Evolutionary conservation across 345 rosid species (phyloP).

Genomic region (Hirschfeldia incana): DNA sequence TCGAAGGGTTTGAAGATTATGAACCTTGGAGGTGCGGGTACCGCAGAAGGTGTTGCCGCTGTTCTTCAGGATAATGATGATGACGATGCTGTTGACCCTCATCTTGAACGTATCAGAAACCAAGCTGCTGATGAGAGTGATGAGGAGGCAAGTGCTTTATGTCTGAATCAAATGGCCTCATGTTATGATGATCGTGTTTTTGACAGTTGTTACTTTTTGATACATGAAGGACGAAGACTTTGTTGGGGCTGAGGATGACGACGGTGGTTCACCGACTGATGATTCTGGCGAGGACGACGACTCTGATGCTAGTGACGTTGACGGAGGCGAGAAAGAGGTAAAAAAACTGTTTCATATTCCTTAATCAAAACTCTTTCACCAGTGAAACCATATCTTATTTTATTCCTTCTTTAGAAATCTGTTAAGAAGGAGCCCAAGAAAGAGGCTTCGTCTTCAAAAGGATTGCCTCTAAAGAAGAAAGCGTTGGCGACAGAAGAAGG

Average conservation of each 20-base stretch:
- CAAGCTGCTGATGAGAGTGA: constrained; percentile 96
- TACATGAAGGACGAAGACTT: constrained; percentile 86
- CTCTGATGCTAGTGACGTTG: constrained; percentile 66
- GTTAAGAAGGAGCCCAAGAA: constrained; percentile 62
- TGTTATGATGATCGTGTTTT: constrained; percentile 6
- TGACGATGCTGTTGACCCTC: constrained; percentile 91
- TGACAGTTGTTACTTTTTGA: not conserved
- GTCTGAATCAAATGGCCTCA: not conserved
- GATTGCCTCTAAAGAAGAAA: constrained; percentile 64
- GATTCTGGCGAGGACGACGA: constrained; percentile 80
- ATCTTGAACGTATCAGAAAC: constrained; percentile 83
- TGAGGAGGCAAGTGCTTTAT: constrained; percentile 60
- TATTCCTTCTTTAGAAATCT: constrained; percentile 57
- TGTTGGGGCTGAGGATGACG: constrained; percentile 71
- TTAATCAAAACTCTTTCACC: not conserved
- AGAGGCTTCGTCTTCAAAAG: constrained; percentile 53
- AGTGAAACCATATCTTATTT: not conserved
- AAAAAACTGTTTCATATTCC: constrained; percentile 20
- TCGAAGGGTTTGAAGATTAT: constrained; percentile 84
- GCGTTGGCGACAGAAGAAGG: constrained; percentile 63
- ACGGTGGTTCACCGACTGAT: constrained; percentile 94
- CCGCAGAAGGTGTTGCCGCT: constrained; percentile 67
- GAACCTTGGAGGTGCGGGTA: constrained; percentile 73
- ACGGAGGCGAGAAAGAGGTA: constrained; percentile 83
- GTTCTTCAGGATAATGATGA: constrained; percentile 62